Base-by-base conservation (phyloP, 208 protist genomes). In the Leishmania aethiopica region DNA sequence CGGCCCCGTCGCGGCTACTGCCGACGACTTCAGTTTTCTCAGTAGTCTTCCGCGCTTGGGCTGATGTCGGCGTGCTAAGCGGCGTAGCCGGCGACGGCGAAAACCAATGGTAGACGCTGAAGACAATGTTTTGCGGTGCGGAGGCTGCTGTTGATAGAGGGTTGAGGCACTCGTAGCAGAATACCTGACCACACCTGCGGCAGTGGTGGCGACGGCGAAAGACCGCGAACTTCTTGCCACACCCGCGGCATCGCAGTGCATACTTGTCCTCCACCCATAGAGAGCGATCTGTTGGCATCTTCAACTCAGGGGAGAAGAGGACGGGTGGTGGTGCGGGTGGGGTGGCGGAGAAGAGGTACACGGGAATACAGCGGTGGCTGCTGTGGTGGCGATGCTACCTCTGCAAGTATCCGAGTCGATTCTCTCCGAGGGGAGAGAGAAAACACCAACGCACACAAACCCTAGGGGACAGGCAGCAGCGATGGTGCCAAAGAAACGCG, bases 261-360 rank as follows among this genome's bases (percentile, higher is more conserved):
- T 93, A 95, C 42, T 81, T 82, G 81, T 97, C 94, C 28, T 94
- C 91, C 22, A 97, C 92, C 94, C 94, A 97, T 6, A 97, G 79
- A 0, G 89, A 87, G 19, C 89, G 87, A 59, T 89, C 82, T 15
- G 84, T 86, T 35, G 51, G 32, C 73, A 77, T 77, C 17, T n/a
- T 62, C 17, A 35, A 51, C 22, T 32, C 19, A 55, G 5, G 2
- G 22, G 2, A 19, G 42, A 28, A 1, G 19, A 70, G 42, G 4
- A 35, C 10, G 35, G 22, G 69, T 74, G 69, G 35, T 53, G 37
- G 42, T 53, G 17, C 6, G 2, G 32, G 67, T 72, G 37, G 11
- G 59, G 59, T 3, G 59, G 3, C 28, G 70, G 8, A 17, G 45
- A 5, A 35, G 70, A 37, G 25, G 22, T 74, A 37, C 11, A 37